A percentile compares a stretch with the other conserved stretches of the same genome.
Conservation (phyloP, 768 basidiomycete genomes). For the Lactarius evosmus region DNA sequence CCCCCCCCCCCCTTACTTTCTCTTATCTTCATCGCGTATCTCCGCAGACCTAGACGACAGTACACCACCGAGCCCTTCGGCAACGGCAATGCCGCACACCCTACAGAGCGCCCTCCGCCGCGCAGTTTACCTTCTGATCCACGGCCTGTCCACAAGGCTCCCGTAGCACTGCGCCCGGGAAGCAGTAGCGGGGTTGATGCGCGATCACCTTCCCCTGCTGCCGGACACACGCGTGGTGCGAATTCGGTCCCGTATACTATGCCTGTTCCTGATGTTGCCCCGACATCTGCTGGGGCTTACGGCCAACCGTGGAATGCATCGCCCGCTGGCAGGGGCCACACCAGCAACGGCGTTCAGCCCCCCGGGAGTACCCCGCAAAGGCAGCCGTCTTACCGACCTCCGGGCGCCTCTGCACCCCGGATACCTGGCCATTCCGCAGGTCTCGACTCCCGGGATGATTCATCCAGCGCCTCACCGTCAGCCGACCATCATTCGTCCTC, state of each 20-base stretch:
- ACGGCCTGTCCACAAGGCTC: constrained; percentile 6
- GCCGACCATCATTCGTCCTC: constrained; percentile 14
- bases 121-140: constrained; percentile 27
- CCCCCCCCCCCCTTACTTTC: too few species aligned
- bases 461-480: not conserved
- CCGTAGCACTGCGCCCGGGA: constrained; percentile 19
- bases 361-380: constrained; percentile 14
- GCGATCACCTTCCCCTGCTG: constrained; percentile 14
- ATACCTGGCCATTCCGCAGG: constrained; percentile 29
- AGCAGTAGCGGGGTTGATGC: constrained; percentile 1
- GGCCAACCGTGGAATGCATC: constrained; percentile 19
- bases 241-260: constrained; percentile 21
- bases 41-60: constrained; percentile 13
- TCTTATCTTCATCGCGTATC: not conserved
- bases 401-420: constrained; percentile 32
- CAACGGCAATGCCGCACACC: constrained; percentile 10
- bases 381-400: constrained; percentile 30
- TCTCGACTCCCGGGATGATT: constrained; percentile 20
- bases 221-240: constrained; percentile 20
- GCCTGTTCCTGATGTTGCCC: constrained; percentile 20
- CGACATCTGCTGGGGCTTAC: constrained; percentile 5
- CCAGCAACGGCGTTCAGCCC: constrained; percentile 13
- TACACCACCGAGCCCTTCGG: constrained; percentile 8
- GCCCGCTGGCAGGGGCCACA: constrained; percentile 9
- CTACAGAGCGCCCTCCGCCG: constrained; percentile 4